phyloP scores from a whole-genome alignment of 768 basidiomycete genomes.

The Podaxis carcinomalis region DNA sequence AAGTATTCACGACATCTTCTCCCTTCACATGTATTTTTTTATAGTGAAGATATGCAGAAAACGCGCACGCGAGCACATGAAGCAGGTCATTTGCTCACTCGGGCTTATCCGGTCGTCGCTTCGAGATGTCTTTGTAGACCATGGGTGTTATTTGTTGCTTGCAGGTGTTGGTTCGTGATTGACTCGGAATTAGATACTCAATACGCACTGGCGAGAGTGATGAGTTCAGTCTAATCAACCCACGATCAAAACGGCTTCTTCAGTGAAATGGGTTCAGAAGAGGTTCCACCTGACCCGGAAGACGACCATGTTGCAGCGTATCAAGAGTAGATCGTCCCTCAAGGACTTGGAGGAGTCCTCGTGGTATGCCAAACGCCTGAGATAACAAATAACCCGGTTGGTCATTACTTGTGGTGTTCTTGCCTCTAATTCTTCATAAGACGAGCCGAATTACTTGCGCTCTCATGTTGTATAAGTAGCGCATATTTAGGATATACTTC shows the following conservation, averaged over 20 bases:
- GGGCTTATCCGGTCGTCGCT: neutral
- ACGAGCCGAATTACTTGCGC: neutral
- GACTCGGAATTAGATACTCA: neutral
- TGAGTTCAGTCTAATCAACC: neutral
- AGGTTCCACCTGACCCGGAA: neutral
- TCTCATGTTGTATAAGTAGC: no score
- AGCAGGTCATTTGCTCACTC: neutral
- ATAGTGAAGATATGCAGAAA: neutral
- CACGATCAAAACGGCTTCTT: conserved; percentile 8
- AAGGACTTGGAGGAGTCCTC: neutral
- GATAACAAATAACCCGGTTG: neutral
- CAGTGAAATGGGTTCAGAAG: neutral
- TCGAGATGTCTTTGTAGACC: neutral
- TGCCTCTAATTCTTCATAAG: neutral
- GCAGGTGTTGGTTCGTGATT: neutral
- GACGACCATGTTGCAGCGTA: neutral
- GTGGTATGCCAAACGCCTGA: neutral
- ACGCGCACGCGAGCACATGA: neutral
- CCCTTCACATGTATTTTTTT: neutral
- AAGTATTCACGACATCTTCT: neutral
- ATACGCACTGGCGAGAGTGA: neutral
- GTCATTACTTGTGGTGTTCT: neutral
- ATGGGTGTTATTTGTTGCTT: neutral
- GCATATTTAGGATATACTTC: no score
- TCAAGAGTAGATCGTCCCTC: neutral